Conservation (phyloP, 2,329 filamentous ascomycete genomes). For the Arthrobotrys sinensis region DNA sequence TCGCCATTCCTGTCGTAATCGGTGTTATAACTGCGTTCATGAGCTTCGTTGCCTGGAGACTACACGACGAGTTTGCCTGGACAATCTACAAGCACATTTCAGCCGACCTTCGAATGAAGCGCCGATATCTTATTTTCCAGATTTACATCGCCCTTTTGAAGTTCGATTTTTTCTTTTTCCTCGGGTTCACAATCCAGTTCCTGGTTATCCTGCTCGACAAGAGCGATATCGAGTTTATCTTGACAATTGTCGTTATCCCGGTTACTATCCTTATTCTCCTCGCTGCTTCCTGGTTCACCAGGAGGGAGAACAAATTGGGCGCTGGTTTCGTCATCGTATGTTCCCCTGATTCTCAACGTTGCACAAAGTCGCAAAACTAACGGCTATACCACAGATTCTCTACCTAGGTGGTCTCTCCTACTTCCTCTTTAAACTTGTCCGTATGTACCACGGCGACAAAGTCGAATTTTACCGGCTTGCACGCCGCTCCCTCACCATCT, state of each 20-base stretch:
- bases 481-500: slow-evolving; percentile 79
- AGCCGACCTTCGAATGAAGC: slow-evolving; percentile 95
- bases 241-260: slow-evolving; percentile 91
- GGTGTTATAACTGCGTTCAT: slow-evolving; percentile 81
- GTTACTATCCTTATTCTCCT: slow-evolving; percentile 91
- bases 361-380: slow-evolving; percentile 26
- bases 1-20: slow-evolving; percentile 88
- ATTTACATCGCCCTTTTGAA: slow-evolving; percentile 98
- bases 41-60: slow-evolving; percentile 87
- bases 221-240: slow-evolving; percentile 81
- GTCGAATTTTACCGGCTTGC: slow-evolving; percentile 80
- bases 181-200: slow-evolving; percentile 98
- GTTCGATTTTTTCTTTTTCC: slow-evolving; percentile 99
- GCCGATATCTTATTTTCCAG: slow-evolving; percentile 96
- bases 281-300: slow-evolving; percentile 86
- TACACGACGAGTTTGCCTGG: slow-evolving; percentile 99
- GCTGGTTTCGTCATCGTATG: slow-evolving; percentile 81
- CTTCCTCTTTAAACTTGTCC: slow-evolving; percentile 97
- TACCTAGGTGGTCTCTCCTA: slow-evolving; percentile 92
- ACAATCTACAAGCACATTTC: slow-evolving; percentile 99
- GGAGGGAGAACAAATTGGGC: slow-evolving; percentile 83
- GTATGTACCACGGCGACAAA: slow-evolving; percentile 84
- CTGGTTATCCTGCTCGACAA: slow-evolving; percentile 83
- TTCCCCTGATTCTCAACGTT: slow-evolving; percentile 48
- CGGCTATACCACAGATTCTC: slow-evolving; percentile 71